Evolutionary conservation across 129 eudicot species (phyloP).

Genomic region (Flaveria ramosissima): DNA sequence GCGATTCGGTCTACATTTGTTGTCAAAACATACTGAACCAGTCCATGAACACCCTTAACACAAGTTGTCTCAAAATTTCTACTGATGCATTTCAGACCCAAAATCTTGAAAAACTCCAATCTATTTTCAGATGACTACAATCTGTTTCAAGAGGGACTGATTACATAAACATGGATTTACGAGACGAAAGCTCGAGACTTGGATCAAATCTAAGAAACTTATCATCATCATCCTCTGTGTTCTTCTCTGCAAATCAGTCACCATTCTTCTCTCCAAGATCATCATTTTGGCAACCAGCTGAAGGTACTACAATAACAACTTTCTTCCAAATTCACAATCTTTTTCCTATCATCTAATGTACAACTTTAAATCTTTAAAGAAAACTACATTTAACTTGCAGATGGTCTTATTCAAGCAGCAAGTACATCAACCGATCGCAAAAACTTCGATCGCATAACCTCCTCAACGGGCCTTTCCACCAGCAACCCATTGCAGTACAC

Average conservation of each 20-base stretch:
- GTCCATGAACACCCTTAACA: background rate
- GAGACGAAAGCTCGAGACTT: conserved; percentile 66
- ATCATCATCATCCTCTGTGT: conserved; percentile 90
- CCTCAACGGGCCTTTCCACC: conserved; percentile 59
- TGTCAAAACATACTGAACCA: background rate
- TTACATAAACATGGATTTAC: conserved; percentile 61
- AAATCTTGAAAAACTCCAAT: conserved; percentile 24
- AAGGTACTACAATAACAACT: conserved; percentile 23
- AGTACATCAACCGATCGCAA: conserved; percentile 48
- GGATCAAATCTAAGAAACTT: conserved; percentile 68
- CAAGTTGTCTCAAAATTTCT: background rate
- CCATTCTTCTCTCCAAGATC: conserved; percentile 90
- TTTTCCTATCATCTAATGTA: background rate
- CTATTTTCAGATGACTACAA: conserved; percentile 38
- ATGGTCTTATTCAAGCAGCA: conserved; percentile 36
- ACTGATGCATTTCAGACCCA: conserved; percentile 13
- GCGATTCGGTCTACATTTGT: background rate
- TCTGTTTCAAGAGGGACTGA: conserved; percentile 30
- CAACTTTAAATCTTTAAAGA: conserved; percentile 8
- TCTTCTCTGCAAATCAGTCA: conserved; percentile 88
- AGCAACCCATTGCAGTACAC: conserved; percentile 39
- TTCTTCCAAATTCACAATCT: conserved; percentile 15
- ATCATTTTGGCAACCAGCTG: conserved; percentile 44
- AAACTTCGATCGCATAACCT: conserved; percentile 53
- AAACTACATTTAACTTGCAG: conserved; percentile 31